These are phyloP conservation scores for Basipetospora chlamydospora DNA, from an alignment of 2,329 filamentous ascomycete species.

Conservation along the genomic window DNA sequence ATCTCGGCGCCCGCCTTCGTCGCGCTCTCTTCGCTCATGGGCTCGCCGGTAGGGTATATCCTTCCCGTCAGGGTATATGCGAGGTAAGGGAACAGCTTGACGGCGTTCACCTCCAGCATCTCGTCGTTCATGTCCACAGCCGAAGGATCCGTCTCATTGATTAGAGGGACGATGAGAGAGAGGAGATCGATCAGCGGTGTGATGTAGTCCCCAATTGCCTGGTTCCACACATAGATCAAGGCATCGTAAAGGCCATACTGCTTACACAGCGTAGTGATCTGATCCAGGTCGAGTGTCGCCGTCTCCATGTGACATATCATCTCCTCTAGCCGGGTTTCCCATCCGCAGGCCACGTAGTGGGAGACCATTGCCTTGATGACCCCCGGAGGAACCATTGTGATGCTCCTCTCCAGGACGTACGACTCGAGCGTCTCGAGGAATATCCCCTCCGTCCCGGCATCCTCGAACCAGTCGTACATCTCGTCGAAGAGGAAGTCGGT, in stretches of 20 bases:
- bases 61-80: slow-evolving; percentile 83
- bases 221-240: slow-evolving; percentile 93
- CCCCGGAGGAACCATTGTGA: slow-evolving; percentile 62
- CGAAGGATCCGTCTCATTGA: slow-evolving; percentile 32
- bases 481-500: slow-evolving; percentile 80
- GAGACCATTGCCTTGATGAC: slow-evolving; percentile 76
- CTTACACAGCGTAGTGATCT: slow-evolving; percentile 81
- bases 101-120: slow-evolving; percentile 52
- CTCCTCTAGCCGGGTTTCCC: slow-evolving; percentile 72
- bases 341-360: slow-evolving; percentile 63
- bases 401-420: slow-evolving; percentile 65
- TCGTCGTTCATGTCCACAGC: slow-evolving; percentile 25
- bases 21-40: slow-evolving; percentile 58
- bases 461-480: slow-evolving; percentile 81
- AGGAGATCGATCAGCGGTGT: slow-evolving; percentile 79
- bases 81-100: slow-evolving; percentile 89
- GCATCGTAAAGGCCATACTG: slow-evolving; percentile 88
- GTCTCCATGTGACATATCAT: slow-evolving; percentile 90
- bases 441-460: slow-evolving; percentile 53
- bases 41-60: slow-evolving; percentile 74
- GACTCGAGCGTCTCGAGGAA: slow-evolving; percentile 84
- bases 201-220: slow-evolving; percentile 75
- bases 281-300: slow-evolving; percentile 80
- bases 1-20: slow-evolving; percentile 70
- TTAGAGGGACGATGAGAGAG: slow-evolving; percentile 46